Percentiles rank a stretch among this genome's conserved stretches.
phyloP scores from a whole-genome alignment of 2,329 filamentous ascomycete species.

The Chaetomium olivaceum region DNA sequence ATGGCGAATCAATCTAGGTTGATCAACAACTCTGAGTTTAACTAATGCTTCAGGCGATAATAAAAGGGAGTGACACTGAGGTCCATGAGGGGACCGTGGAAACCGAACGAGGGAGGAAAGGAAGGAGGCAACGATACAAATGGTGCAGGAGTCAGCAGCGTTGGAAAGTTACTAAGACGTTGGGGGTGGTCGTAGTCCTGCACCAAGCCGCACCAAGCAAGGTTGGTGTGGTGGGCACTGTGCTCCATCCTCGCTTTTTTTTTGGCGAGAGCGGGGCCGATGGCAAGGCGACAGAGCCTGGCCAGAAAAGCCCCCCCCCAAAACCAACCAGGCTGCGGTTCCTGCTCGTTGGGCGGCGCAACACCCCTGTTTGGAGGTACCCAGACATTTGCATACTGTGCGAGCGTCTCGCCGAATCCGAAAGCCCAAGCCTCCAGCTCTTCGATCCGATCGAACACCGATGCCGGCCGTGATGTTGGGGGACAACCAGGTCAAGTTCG shows the following conservation, averaged over 20 bases:
- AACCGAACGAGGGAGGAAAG: neutral
- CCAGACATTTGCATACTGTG: constrained; percentile 16
- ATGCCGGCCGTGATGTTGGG: constrained; percentile 11
- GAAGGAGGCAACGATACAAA: constrained; percentile 17
- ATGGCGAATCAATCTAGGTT: constrained; percentile 3
- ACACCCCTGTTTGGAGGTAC: neutral
- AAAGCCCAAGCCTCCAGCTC: neutral
- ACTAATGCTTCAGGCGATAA: constrained; percentile 4
- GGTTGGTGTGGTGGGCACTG: constrained; percentile 21
- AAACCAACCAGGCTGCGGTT: constrained; percentile 10
- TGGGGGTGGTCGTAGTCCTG: constrained; percentile 21
- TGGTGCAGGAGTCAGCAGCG: constrained; percentile 20
- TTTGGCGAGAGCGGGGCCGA: constrained; percentile 23
- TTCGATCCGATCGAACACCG: constrained; percentile 14
- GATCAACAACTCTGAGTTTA: constrained; percentile 6
- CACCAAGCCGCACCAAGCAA: constrained; percentile 22
- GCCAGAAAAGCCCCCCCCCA: constrained; percentile 10
- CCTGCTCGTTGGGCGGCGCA: constrained; percentile 15
- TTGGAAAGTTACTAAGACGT: constrained; percentile 17
- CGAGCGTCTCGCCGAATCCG: neutral
- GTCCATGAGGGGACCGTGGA: neutral
- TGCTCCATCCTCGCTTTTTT: constrained; percentile 22
- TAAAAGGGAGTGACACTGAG: neutral
- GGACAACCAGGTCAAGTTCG: no score
- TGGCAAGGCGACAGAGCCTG: constrained; percentile 25